Conservation (phyloP, 139 green algal species). For the Penium margaritaceum region DNA sequence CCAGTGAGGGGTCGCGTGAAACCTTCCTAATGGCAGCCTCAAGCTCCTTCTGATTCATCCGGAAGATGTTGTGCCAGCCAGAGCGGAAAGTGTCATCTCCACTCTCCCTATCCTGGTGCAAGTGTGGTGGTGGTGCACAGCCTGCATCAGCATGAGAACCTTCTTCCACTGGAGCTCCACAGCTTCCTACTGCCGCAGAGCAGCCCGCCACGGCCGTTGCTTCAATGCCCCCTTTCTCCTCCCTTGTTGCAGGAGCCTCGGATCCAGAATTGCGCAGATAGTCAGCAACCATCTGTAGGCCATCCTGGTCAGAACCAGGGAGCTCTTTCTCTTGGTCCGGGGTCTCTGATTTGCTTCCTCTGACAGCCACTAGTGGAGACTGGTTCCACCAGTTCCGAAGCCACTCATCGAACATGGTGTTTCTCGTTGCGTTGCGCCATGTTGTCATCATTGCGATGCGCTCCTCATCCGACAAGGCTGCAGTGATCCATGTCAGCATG, state of each 20-base stretch:
- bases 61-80: slow-evolving; percentile 94
- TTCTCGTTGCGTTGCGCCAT: slow-evolving; percentile 58
- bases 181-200: not conserved
- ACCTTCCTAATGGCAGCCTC: slow-evolving; percentile 82
- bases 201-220: not conserved
- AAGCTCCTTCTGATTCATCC: slow-evolving; percentile 96
- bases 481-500: slow-evolving; percentile 86
- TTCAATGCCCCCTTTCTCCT: too few species aligned
- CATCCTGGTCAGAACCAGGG: too few species aligned
- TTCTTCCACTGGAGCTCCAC: too few species aligned
- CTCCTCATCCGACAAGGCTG: slow-evolving; percentile 46
- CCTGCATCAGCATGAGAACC: too few species aligned
- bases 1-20: slow-evolving; percentile 72
- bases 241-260: too few species aligned
- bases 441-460: slow-evolving; percentile 46
- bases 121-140: too few species aligned
- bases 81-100: slow-evolving; percentile 71
- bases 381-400: slow-evolving; percentile 57
- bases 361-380: too few species aligned
- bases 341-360: too few species aligned
- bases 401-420: slow-evolving; percentile 92
- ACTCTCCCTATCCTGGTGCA: too few species aligned
- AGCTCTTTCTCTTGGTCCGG: too few species aligned
- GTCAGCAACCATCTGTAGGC: slow-evolving; percentile 24
- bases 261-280: slow-evolving; percentile 9